Percentiles rank a stretch among this genome's conserved stretches.
These are phyloP conservation scores for Wallacemonas sp. DNA, from an alignment of 208 protist genomes.

Conservation along the genomic window DNA sequence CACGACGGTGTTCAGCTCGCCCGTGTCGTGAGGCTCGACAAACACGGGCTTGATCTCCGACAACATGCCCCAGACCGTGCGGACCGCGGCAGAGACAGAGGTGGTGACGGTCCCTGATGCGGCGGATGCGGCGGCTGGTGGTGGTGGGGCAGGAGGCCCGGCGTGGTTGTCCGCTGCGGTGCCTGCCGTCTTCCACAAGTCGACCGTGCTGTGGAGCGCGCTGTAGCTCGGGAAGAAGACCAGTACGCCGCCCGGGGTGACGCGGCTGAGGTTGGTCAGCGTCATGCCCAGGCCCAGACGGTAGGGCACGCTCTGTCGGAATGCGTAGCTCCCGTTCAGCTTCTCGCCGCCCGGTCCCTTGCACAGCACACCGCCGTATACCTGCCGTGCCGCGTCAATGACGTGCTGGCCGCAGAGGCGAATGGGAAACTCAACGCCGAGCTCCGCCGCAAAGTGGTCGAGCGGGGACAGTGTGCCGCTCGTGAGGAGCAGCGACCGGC, in stretches of 20 bases:
- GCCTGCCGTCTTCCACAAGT: conserved; percentile 64
- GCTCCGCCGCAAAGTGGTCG: conserved; percentile 91
- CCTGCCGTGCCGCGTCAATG: conserved; percentile 70
- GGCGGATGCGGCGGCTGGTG: too few relatives aligned
- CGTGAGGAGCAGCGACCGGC: conserved; percentile 91
- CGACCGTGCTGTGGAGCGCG: conserved; percentile 70
- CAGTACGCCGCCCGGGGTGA: conserved; percentile 94
- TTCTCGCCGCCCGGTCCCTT: conserved; percentile 66
- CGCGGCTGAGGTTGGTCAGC: conserved; percentile 85
- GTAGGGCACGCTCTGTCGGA: conserved; percentile 79
- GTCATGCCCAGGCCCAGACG: conserved; percentile 76
- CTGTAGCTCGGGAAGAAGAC: conserved; percentile 97
- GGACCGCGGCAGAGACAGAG: neutral
- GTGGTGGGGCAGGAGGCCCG: too few relatives aligned
- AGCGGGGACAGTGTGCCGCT: conserved; percentile 97
- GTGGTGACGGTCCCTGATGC: too few relatives aligned
- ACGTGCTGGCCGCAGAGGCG: conserved; percentile 92
- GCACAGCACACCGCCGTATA: conserved; percentile 65
- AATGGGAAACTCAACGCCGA: conserved; percentile 84
- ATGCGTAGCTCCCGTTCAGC: conserved; percentile 87
- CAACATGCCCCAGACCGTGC: conserved; percentile 83
- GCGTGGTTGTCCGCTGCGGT: too few relatives aligned
- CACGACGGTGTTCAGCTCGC: conserved; percentile 60
- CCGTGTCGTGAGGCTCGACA: conserved; percentile 72
- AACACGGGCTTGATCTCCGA: conserved; percentile 83